These are phyloP conservation scores for Marchantia paleacea DNA, from an alignment of 225 moss, liverwort and hornwort species.

Conservation along the genomic window DNA sequence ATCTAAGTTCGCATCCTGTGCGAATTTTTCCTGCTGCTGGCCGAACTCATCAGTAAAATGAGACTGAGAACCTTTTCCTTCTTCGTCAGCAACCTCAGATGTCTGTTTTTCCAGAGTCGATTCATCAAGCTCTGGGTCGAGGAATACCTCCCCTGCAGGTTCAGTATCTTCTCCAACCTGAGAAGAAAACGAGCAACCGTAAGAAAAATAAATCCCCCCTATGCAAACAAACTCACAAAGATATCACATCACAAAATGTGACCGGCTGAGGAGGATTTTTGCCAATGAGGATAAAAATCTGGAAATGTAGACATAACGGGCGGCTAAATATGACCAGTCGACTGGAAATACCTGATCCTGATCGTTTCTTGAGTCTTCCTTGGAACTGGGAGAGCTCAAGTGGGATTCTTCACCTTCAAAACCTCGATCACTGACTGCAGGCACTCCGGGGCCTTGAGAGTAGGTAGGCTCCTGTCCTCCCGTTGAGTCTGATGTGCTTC, in stretches of 20 bases:
- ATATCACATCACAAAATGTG: too few relatives aligned
- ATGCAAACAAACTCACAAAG: too few relatives aligned
- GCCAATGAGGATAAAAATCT: too few relatives aligned
- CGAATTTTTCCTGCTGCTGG: neutral
- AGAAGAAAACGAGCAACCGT: neutral
- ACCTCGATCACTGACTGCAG: neutral
- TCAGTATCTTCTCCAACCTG: neutral
- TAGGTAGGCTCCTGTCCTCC: neutral
- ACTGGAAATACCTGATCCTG: neutral
- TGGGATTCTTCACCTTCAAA: neutral
- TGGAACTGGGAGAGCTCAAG: neutral
- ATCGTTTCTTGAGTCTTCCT: neutral
- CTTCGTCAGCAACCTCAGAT: neutral
- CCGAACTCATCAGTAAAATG: neutral
- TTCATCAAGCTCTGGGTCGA: slow-evolving; percentile 6
- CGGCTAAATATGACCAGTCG: too few relatives aligned
- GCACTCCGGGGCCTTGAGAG: neutral
- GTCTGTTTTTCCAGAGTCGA: neutral
- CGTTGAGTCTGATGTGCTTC: neutral
- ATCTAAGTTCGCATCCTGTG: neutral
- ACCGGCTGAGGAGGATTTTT: too few relatives aligned
- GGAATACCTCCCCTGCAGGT: neutral
- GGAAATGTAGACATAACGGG: too few relatives aligned
- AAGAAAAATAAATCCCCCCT: neutral
- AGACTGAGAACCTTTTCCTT: too few relatives aligned